phyloP scores from a whole-genome alignment of 2,329 filamentous ascomycete genomes.

The Trichoderma asperellum region DNA sequence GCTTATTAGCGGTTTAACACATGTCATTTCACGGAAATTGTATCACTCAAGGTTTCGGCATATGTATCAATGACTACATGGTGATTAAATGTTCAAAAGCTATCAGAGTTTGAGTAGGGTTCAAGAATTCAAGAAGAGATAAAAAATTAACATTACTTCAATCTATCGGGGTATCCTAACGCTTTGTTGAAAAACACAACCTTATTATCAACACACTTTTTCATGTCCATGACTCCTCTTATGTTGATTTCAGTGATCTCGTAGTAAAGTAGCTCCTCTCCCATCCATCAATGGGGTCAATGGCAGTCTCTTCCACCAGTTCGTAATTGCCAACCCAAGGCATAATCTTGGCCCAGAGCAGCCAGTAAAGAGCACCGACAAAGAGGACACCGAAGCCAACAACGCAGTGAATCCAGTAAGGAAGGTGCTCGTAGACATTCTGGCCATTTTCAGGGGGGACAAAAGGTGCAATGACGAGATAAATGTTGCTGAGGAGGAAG shows the following conservation, averaged over 20 bases:
- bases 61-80: background rate
- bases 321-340: conserved; percentile 59
- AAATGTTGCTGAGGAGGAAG: conserved; percentile 64
- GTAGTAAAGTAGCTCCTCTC: conserved; percentile 59
- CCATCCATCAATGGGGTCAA: conserved; percentile 66
- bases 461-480: conserved; percentile 63
- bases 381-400: conserved; percentile 59
- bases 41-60: background rate
- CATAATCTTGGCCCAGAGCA: conserved; percentile 57
- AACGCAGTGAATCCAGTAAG: conserved; percentile 62
- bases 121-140: background rate
- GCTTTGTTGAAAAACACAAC: conserved; percentile 2
- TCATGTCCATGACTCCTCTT: background rate
- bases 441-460: conserved; percentile 56
- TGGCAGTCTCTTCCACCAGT: conserved; percentile 56
- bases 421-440: conserved; percentile 57
- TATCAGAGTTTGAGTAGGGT: background rate
- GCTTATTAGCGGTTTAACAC: background rate
- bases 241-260: conserved; percentile 39
- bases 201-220: background rate
- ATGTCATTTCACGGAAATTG: background rate
- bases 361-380: conserved; percentile 59
- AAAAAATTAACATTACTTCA: conserved; percentile 23
- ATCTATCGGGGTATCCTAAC: conserved; percentile 26
- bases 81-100: too few relatives aligned